phyloP scores from a whole-genome alignment of 2,329 filamentous ascomycete species.

The Fusarium beomiforme region DNA sequence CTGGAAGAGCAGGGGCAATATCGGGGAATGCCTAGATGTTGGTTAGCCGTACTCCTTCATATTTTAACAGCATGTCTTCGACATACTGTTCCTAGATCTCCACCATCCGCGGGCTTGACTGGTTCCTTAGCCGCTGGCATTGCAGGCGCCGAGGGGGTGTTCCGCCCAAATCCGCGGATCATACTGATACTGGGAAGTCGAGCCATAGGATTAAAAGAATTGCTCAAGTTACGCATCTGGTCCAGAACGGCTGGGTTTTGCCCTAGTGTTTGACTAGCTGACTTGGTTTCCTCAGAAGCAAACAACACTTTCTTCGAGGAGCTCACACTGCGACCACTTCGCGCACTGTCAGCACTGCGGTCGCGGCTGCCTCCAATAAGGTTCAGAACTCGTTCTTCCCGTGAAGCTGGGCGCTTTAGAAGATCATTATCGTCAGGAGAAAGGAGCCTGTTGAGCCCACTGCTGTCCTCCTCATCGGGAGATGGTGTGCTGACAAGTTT shows the following conservation, averaged over 20 bases:
- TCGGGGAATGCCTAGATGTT: conserved; percentile 67
- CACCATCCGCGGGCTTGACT: conserved; percentile 59
- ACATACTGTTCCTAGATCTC: conserved; percentile 67
- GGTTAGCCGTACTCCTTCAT: background rate
- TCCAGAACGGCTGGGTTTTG: conserved; percentile 73
- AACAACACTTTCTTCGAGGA: conserved; percentile 69
- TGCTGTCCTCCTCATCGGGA: conserved; percentile 70
- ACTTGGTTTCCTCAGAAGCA: conserved; percentile 50
- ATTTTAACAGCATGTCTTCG: background rate
- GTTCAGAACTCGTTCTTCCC: conserved; percentile 74
- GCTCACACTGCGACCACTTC: conserved; percentile 70
- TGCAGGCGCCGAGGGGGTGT: conserved; percentile 50
- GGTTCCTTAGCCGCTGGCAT: conserved; percentile 52
- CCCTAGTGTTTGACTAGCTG: conserved; percentile 23
- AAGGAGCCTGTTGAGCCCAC: conserved; percentile 64
- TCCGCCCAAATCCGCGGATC: conserved; percentile 79
- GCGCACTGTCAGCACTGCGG: conserved; percentile 77
- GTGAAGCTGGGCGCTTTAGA: conserved; percentile 43
- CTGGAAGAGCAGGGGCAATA: conserved; percentile 63
- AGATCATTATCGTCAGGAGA: conserved; percentile 52
- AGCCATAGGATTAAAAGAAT: conserved; percentile 83
- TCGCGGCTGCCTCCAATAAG: conserved; percentile 81
- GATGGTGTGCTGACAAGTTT: conserved; percentile 83
- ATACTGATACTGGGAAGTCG: conserved; percentile 78
- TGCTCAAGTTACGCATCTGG: conserved; percentile 83